Evolutionary conservation across 192 early-diverging fungal species (phyloP).

Genomic region (Coemansia sp.): DNA sequence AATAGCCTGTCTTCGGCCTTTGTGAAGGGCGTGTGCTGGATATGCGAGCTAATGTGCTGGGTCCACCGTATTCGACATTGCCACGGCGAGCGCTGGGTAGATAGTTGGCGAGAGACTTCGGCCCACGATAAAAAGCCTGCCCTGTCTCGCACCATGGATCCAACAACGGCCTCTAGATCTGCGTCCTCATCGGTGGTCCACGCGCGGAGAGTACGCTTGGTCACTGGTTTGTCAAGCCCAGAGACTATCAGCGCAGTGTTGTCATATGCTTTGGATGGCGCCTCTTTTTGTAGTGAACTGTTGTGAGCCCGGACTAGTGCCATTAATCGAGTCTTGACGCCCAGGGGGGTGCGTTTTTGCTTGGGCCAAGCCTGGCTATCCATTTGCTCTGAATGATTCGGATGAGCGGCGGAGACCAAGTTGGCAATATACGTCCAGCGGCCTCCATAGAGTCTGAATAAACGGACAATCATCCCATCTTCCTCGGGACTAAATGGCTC

Average conservation of each 20-base stretch:
- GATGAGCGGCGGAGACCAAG: conserved; percentile 8
- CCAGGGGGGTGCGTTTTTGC: not conserved
- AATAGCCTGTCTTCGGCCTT: conserved; percentile 19
- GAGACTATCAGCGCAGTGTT: not conserved
- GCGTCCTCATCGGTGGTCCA: conserved; percentile 26
- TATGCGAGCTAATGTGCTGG: conserved; percentile 16
- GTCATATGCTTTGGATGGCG: not conserved
- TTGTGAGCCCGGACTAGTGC: not conserved
- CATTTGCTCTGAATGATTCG: not conserved
- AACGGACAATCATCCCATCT: conserved; percentile 16
- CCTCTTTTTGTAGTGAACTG: not conserved
- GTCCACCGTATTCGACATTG: conserved; percentile 23
- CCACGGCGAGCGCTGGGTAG: not conserved
- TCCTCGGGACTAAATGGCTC: conserved; percentile 20
- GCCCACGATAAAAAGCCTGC: conserved; percentile 21
- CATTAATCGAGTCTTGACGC: not conserved
- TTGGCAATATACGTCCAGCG: conserved; percentile 20
- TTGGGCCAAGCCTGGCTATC: not conserved
- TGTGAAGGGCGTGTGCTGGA: conserved; percentile 23
- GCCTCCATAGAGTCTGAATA: conserved; percentile 19
- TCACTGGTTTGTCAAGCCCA: not conserved
- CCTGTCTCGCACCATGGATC: not conserved
- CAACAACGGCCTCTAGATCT: conserved; percentile 11
- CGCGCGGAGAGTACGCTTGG: not conserved
- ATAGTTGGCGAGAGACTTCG: conserved; percentile 6